phyloP scores from a whole-genome alignment of 2,329 filamentous ascomycete genomes.

The Beauveria sp. region DNA sequence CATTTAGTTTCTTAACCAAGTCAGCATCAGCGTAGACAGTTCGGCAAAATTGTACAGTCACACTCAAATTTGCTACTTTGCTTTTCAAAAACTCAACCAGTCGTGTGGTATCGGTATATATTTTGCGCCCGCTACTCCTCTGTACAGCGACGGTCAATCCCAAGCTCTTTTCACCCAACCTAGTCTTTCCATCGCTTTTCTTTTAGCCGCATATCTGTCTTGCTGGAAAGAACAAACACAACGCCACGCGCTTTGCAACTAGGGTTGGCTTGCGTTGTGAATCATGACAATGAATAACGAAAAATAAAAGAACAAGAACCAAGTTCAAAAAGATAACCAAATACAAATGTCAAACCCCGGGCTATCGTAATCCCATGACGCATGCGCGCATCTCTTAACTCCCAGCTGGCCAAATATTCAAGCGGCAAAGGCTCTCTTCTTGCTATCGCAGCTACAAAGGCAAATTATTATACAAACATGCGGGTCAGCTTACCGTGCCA shows the following conservation, averaged over 20 bases:
- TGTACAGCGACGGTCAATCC: slow-evolving; percentile 16
- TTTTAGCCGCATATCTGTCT: slow-evolving; percentile 10
- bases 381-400: background rate
- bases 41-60: slow-evolving; percentile 11
- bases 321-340: background rate
- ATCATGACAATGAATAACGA: slow-evolving; percentile 2
- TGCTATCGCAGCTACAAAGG: background rate
- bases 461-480: slow-evolving; percentile 25
- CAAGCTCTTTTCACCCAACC: slow-evolving; percentile 1
- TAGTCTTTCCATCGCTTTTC: slow-evolving; percentile 7
- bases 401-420: background rate
- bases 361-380: slow-evolving; percentile 7
- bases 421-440: background rate
- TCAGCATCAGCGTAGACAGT: slow-evolving; percentile 5
- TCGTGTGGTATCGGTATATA: slow-evolving; percentile 21
- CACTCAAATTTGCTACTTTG: background rate
- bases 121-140: slow-evolving; percentile 17
- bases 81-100: background rate
- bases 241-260: background rate
- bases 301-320: background rate
- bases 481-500: slow-evolving; percentile 61
- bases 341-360: slow-evolving; percentile 4
- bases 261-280: background rate
- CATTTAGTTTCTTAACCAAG: background rate
- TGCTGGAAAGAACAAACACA: background rate